Evolutionary conservation across 305 asterid genomes (phyloP).

Genomic region (Plantago coronopus): DNA sequence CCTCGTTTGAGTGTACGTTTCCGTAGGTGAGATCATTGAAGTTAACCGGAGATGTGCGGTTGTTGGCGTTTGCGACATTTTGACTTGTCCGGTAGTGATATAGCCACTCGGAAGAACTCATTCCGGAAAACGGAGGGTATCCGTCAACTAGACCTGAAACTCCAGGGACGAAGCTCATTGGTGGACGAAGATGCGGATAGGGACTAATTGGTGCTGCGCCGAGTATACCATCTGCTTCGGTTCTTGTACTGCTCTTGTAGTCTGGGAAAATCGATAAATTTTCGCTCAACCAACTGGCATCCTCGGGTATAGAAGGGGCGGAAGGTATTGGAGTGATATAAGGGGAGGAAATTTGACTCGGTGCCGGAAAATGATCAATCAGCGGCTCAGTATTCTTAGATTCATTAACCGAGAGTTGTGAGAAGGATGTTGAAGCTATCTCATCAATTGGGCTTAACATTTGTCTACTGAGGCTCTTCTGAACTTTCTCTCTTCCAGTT

Average conservation of each 20-base stretch:
- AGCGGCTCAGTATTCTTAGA: slow-evolving; percentile 24
- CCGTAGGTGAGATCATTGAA: slow-evolving; percentile 35
- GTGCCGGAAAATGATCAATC: slow-evolving; percentile 30
- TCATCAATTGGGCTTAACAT: slow-evolving; percentile 63
- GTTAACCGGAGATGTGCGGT: slow-evolving; percentile 39
- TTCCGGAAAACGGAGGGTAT: slow-evolving; percentile 55
- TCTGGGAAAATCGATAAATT: slow-evolving; percentile 30
- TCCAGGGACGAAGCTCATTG: slow-evolving; percentile 22
- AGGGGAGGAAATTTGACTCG: slow-evolving; percentile 31
- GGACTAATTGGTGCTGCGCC: slow-evolving; percentile 58
- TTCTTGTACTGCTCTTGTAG: slow-evolving; percentile 23
- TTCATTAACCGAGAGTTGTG: slow-evolving; percentile 37
- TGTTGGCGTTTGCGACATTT: slow-evolving; percentile 35
- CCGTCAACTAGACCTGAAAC: slow-evolving; percentile 49
- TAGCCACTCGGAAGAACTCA: slow-evolving; percentile 95
- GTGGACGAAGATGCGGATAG: slow-evolving; percentile 29
- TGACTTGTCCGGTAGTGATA: slow-evolving; percentile 74
- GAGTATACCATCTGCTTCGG: slow-evolving; percentile 60
- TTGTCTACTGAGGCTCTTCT: slow-evolving; percentile 25
- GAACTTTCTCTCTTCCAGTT: slow-evolving; percentile 37
- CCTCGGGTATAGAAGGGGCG: slow-evolving; percentile 74
- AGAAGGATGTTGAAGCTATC: slow-evolving; percentile 40
- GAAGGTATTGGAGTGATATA: slow-evolving; percentile 66
- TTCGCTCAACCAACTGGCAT: slow-evolving; percentile 48
- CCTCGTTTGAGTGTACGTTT: slow-evolving; percentile 30